A percentile compares a stretch with the other conserved stretches of the same genome.
phyloP scores from a whole-genome alignment of 768 basidiomycete genomes.

The Agrocybe pediades region DNA sequence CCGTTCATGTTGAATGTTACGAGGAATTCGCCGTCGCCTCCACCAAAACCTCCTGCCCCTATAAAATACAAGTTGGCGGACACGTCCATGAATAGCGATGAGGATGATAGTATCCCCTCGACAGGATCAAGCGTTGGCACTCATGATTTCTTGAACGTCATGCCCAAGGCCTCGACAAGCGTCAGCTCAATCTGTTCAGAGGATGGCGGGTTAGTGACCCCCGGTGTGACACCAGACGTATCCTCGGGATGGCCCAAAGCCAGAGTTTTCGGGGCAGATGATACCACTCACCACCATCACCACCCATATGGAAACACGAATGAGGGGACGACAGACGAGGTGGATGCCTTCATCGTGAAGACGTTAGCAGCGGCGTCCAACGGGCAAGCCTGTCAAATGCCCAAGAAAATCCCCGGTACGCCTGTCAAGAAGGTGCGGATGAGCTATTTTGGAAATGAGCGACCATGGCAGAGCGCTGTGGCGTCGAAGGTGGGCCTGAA shows the following conservation, averaged over 20 bases:
- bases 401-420: constrained; percentile 75
- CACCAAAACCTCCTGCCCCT: constrained; percentile 47
- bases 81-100: constrained; percentile 58
- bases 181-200: constrained; percentile 64
- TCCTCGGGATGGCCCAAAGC: constrained; percentile 66
- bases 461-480: constrained; percentile 84
- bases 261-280: constrained; percentile 42
- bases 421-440: constrained; percentile 79
- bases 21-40: constrained; percentile 58
- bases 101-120: constrained; percentile 50
- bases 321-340: constrained; percentile 34
- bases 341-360: constrained; percentile 74
- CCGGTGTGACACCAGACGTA: constrained; percentile 53
- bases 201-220: constrained; percentile 67
- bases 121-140: constrained; percentile 21
- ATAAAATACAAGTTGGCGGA: constrained; percentile 76
- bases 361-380: constrained; percentile 64
- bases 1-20: constrained; percentile 62
- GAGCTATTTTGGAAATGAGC: constrained; percentile 52
- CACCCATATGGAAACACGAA: constrained; percentile 8
- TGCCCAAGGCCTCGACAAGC: constrained; percentile 65
- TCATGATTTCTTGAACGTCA: constrained; percentile 32
- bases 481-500: constrained; percentile 63
- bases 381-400: constrained; percentile 33
- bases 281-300: constrained; percentile 20